A percentile compares a stretch with the other conserved stretches of the same genome.
Evolutionary conservation across 129 eudicot species (phyloP).

Genomic region (Gnaphalium uliginosum): DNA sequence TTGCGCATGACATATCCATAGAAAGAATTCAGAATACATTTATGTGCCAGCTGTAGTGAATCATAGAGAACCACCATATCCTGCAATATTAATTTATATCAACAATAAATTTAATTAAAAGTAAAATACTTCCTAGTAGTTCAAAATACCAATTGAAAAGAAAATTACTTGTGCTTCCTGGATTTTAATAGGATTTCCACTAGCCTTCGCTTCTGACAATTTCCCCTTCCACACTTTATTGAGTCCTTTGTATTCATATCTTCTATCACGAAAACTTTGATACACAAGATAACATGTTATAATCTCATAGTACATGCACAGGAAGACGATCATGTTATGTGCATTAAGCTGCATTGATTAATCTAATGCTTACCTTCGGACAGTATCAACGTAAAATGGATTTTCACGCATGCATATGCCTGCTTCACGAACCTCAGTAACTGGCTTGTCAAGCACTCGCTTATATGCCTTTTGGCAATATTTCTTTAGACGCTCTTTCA

Average conservation of each 20-base stretch:
- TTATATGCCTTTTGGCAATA: slow-evolving; percentile 99
- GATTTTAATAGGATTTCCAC: slow-evolving; percentile 94
- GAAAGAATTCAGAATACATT: slow-evolving; percentile 96
- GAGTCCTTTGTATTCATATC: slow-evolving; percentile 98
- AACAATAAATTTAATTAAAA: slow-evolving; percentile 6
- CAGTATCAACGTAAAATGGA: slow-evolving; percentile 97
- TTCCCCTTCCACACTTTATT: slow-evolving; percentile 99
- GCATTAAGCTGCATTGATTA: slow-evolving; percentile 7
- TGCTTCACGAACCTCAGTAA: slow-evolving; percentile 85
- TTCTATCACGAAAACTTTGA: slow-evolving; percentile 92
- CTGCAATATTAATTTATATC: slow-evolving; percentile 46
- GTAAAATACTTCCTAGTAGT: neutral
- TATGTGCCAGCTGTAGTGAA: slow-evolving; percentile 96
- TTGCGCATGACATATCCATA: slow-evolving; percentile 99
- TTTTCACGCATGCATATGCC: slow-evolving; percentile 99
- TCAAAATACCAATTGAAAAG: neutral
- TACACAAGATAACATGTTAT: slow-evolving; percentile 34
- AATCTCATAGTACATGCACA: neutral
- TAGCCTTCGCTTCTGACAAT: slow-evolving; percentile 90
- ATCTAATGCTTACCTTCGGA: slow-evolving; percentile 69
- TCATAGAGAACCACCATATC: slow-evolving; percentile 98
- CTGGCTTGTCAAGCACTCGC: slow-evolving; percentile 91
- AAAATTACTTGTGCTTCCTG: slow-evolving; percentile 94
- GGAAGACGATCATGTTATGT: neutral
- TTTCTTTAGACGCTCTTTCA: slow-evolving; percentile 87